These are phyloP conservation scores for Fusarium brachygibbosum DNA, from an alignment of 2,329 filamentous ascomycete genomes.

Conservation along the genomic window DNA sequence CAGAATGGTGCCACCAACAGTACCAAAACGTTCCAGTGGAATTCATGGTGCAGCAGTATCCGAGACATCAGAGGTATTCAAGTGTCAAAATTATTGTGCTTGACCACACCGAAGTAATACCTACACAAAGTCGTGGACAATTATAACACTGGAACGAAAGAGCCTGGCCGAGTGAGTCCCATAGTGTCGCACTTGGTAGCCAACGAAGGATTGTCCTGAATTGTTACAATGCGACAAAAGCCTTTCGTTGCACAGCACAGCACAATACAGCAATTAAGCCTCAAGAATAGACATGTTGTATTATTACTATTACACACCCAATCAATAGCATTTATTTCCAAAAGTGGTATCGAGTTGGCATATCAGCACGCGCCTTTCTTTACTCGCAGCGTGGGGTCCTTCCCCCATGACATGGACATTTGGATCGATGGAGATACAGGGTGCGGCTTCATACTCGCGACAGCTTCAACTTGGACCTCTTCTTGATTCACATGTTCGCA, in stretches of 20 bases:
- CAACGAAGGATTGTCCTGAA: slow-evolving; percentile 1
- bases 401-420: slow-evolving; percentile 24
- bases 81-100: background rate
- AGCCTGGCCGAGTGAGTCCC: background rate
- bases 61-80: slow-evolving; percentile 7
- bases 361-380: slow-evolving; percentile 42
- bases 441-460: slow-evolving; percentile 37
- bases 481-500: slow-evolving; percentile 48
- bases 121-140: background rate
- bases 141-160: background rate
- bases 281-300: slow-evolving; percentile 26
- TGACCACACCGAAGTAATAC: background rate
- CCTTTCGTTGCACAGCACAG: slow-evolving; percentile 13
- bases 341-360: slow-evolving; percentile 40
- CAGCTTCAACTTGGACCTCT: slow-evolving; percentile 40
- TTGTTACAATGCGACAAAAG: slow-evolving; percentile 1
- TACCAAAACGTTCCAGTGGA: slow-evolving; percentile 26
- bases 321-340: slow-evolving; percentile 1
- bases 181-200: background rate
- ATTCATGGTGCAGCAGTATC: slow-evolving; percentile 17
- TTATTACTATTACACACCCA: slow-evolving; percentile 20
- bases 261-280: slow-evolving; percentile 10
- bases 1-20: slow-evolving; percentile 3
- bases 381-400: slow-evolving; percentile 43
- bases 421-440: slow-evolving; percentile 14